Base-by-base conservation (phyloP, 208 protist genomes). In the Leishmania mexicana region DNA sequence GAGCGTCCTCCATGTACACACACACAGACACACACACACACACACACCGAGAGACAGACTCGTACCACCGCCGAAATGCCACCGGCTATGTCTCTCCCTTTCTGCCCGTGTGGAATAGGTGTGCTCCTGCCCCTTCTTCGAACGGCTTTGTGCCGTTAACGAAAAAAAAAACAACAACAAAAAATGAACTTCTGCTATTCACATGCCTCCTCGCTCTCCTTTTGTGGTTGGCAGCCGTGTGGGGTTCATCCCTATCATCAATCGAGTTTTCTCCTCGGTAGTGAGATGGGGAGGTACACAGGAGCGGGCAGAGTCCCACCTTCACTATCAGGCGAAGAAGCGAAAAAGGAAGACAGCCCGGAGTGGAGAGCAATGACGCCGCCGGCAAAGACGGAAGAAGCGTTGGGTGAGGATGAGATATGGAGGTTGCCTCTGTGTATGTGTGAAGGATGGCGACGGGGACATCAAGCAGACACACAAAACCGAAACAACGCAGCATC, bases 281-380 rank as follows among this genome's bases (percentile, higher is more conserved):
- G 38, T 73, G 28, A 51, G 57, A 42, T 54, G 49, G 35, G 57
- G 24, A 60, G 57, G 47, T 81, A 80, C 75, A 53, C 49, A 38
- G 15, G 35, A 81, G 79, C 28, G 53, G 58, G 35, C 58, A 31
- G 58, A 31, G 19, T 35, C 58, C 8, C 58, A 64, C 58, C n/a
- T 24, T 49, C 15, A 65, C 35, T 78, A 78, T 47, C 21, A 31
- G 11, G 24, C 58, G 58, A 28, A 24, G 77, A 82, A 53, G 51
- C 40, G 65, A 81, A 13, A 74, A 79, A 67, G 38, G 13, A 53
- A 72, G 31, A 79, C 54, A n/a, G 53, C 28, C 58, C 11, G 11
- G 19, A 51, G 71, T 24, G 24, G 58, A 64, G 58, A 64, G 58
- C 58, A 8, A 64, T 64, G 58, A 64, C 24, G 28, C 58, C 58